phyloP scores from a whole-genome alignment of 306 rosid species.

The Coriaria nepalensis region DNA sequence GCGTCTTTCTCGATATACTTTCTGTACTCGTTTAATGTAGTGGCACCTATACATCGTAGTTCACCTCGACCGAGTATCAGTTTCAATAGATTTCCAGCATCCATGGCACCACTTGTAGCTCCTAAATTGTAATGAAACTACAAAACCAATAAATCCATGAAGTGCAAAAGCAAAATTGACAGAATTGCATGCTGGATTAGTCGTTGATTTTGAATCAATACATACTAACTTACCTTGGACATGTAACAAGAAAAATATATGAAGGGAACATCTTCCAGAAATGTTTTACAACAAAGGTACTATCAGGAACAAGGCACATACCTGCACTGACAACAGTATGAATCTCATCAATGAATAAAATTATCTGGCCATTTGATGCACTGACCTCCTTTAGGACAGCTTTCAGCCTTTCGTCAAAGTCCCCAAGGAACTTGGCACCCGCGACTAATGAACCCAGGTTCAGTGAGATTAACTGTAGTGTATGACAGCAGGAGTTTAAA shows the following conservation, averaged over 20 bases:
- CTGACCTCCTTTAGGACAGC: slow-evolving; percentile 94
- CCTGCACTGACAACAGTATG: slow-evolving; percentile 99
- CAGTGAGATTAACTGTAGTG: slow-evolving; percentile 67
- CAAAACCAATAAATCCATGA: not conserved
- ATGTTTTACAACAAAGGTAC: no score
- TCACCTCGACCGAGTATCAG: slow-evolving; percentile 99
- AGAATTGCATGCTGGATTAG: no score
- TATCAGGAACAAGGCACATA: slow-evolving; percentile 19
- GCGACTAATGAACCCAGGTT: slow-evolving; percentile 96
- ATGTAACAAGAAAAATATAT: no score
- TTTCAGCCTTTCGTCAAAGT: slow-evolving; percentile 92
- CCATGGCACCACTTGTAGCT: slow-evolving; percentile 98
- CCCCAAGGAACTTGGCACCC: slow-evolving; percentile 93
- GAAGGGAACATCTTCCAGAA: no score
- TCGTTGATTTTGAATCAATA: no score
- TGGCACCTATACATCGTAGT: slow-evolving; percentile 94
- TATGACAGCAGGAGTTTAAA: slow-evolving; percentile 11
- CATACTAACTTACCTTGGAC: no score
- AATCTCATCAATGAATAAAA: slow-evolving; percentile 93
- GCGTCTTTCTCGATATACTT: slow-evolving; percentile 95
- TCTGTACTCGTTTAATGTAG: slow-evolving; percentile 85
- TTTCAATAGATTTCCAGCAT: slow-evolving; percentile 94
- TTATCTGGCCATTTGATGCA: slow-evolving; percentile 82
- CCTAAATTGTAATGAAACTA: slow-evolving; percentile 34
- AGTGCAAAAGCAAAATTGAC: no score